A percentile compares a stretch with the other conserved stretches of the same genome.
Conservation (phyloP, 2,329 filamentous ascomycete genomes). For the Rhynchosporium graminicola region DNA sequence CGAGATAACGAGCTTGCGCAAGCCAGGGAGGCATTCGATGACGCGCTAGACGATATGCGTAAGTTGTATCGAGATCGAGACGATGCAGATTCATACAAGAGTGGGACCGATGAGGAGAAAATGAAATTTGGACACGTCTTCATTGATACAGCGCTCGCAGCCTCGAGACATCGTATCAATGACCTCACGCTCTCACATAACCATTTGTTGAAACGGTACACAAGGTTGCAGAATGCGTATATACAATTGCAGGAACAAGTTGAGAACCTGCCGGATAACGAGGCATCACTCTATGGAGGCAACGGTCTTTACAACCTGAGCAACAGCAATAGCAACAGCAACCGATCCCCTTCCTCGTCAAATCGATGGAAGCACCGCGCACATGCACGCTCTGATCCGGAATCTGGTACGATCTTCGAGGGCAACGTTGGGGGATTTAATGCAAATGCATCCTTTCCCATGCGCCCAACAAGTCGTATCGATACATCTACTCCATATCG, state of each 20-base stretch:
- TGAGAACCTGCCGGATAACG: conserved; percentile 26
- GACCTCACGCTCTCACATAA: conserved; percentile 54
- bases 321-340: background rate
- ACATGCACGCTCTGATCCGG: conserved; percentile 15
- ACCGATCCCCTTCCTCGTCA: background rate
- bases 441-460: background rate
- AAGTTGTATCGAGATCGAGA: background rate
- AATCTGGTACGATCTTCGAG: conserved; percentile 11
- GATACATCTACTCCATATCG: conserved; percentile 9
- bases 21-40: conserved; percentile 46
- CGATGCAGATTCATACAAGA: conserved; percentile 37
- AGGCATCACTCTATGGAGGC: conserved; percentile 17
- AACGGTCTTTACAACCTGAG: background rate
- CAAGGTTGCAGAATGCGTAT: conserved; percentile 50
- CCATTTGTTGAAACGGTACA: conserved; percentile 51
- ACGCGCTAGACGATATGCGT: conserved; percentile 48
- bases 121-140: conserved; percentile 20
- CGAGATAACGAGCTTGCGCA: conserved; percentile 51
- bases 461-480: background rate
- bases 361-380: conserved; percentile 4
- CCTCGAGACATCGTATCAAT: conserved; percentile 43
- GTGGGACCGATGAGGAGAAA: conserved; percentile 16
- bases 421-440: background rate
- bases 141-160: conserved; percentile 30
- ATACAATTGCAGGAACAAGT: conserved; percentile 41